A percentile compares a stretch with the other conserved stretches of the same genome.
phyloP scores from a whole-genome alignment of 2,329 filamentous ascomycete genomes.

The Apiospora hydei region DNA sequence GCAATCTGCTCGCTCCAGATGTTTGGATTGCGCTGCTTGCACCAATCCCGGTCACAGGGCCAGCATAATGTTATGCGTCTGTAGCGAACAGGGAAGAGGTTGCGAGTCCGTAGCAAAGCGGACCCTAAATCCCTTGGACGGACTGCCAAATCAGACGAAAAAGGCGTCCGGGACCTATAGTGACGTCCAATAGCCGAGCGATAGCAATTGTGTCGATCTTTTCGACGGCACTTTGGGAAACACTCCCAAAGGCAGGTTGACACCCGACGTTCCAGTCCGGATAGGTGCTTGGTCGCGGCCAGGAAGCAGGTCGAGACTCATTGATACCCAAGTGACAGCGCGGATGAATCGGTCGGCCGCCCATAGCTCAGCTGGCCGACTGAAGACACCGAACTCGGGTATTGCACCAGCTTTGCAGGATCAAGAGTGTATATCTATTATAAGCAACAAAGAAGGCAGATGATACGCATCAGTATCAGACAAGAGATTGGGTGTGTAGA shows the following conservation, averaged over 20 bases:
- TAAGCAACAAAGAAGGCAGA: constrained; percentile 7
- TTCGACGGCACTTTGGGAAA: background rate
- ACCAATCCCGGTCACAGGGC: constrained; percentile 25
- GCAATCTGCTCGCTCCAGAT: constrained; percentile 14
- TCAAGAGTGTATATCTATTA: constrained; percentile 15
- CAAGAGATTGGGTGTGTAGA: background rate
- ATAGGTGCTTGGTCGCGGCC: background rate
- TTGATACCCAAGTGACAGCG: constrained; percentile 17
- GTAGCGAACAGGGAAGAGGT: constrained; percentile 25
- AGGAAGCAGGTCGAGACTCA: background rate
- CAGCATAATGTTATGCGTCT: constrained; percentile 25
- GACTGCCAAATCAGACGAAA: constrained; percentile 18
- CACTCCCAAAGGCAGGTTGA: background rate
- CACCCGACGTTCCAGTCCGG: constrained; percentile 9
- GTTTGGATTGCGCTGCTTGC: constrained; percentile 20
- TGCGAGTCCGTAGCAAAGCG: constrained; percentile 22
- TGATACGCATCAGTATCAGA: background rate
- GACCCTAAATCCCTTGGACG: constrained; percentile 16
- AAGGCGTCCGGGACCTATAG: constrained; percentile 13
- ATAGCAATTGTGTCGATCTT: background rate
- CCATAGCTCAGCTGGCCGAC: background rate
- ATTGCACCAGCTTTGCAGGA: background rate
- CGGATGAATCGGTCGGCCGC: background rate
- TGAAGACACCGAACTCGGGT: background rate
- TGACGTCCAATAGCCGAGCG: constrained; percentile 17